Percentiles rank a stretch among this genome's conserved stretches.
phyloP scores from a whole-genome alignment of 805 yeast species.

The Candida takata region DNA sequence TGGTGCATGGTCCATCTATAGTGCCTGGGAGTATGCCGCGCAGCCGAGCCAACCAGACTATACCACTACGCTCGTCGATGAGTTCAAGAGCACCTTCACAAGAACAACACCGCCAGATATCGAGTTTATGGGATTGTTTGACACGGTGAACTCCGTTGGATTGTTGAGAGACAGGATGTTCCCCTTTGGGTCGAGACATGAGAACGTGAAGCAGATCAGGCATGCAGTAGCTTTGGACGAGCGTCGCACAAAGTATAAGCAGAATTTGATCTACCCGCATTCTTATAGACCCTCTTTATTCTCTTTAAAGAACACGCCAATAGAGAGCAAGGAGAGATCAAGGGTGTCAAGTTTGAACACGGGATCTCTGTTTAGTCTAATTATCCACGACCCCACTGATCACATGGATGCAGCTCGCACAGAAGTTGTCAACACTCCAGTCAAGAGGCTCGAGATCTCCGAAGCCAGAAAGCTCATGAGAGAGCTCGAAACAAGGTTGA shows the following conservation, averaged over 20 bases:
- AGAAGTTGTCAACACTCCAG: neutral
- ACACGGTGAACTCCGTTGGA: slow-evolving; percentile 64
- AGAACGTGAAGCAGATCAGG: slow-evolving; percentile 50
- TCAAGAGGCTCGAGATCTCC: neutral
- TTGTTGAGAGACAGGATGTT: slow-evolving; percentile 48
- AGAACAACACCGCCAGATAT: slow-evolving; percentile 35
- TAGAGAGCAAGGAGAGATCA: neutral
- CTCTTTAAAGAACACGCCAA: slow-evolving; percentile 13
- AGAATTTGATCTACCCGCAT: slow-evolving; percentile 42
- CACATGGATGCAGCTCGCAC: neutral
- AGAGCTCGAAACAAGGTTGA: slow-evolving; percentile 12
- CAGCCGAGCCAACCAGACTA: slow-evolving; percentile 43
- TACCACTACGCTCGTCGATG: slow-evolving; percentile 40
- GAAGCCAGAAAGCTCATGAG: slow-evolving; percentile 14
- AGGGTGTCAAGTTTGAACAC: neutral
- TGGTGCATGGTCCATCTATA: slow-evolving; percentile 58
- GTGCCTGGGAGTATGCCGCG: slow-evolving; percentile 52
- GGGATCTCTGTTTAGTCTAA: neutral
- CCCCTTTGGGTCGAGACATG: slow-evolving; percentile 47
- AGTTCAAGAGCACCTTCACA: slow-evolving; percentile 49
- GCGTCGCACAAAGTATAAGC: slow-evolving; percentile 56
- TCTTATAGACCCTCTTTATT: slow-evolving; percentile 30
- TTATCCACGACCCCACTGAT: neutral
- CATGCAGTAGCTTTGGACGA: slow-evolving; percentile 68
- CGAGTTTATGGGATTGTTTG: slow-evolving; percentile 62